phyloP scores from a whole-genome alignment of 2,329 filamentous ascomycete genomes.

The Sporothrix euskadiensis region DNA sequence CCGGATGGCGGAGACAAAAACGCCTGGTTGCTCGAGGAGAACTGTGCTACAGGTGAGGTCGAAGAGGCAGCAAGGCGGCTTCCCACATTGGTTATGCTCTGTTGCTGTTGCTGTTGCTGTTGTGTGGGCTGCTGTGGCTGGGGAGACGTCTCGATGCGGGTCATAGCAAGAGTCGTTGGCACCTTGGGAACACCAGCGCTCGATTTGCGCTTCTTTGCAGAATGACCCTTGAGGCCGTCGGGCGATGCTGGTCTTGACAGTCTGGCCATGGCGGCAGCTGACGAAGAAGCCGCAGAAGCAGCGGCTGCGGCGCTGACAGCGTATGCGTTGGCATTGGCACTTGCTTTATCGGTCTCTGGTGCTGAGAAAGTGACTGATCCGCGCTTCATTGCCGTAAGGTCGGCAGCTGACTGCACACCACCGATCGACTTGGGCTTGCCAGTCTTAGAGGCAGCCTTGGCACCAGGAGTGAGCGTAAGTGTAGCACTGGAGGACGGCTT shows the following conservation, averaged over 20 bases:
- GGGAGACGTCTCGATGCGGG: conserved; percentile 65
- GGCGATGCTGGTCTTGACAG: conserved; percentile 76
- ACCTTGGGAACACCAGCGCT: conserved; percentile 65
- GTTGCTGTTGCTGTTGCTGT: conserved; percentile 34
- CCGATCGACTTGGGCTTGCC: conserved; percentile 40
- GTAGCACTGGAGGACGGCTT: conserved; percentile 22
- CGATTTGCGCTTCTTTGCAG: conserved; percentile 79
- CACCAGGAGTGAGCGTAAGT: conserved; percentile 23
- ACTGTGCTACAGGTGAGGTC: conserved; percentile 52
- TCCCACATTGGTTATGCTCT: conserved; percentile 37
- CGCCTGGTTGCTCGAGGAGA: conserved; percentile 49
- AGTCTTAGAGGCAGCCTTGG: conserved; percentile 37
- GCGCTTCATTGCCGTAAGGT: conserved; percentile 61
- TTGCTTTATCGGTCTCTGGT: conserved; percentile 10
- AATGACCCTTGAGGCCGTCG: conserved; percentile 61
- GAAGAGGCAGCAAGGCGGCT: conserved; percentile 42
- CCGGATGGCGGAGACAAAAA: conserved; percentile 44
- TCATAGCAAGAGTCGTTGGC: conserved; percentile 77
- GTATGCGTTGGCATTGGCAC: not conserved
- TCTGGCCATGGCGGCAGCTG: conserved; percentile 46
- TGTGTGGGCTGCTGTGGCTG: conserved; percentile 41
- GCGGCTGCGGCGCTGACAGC: conserved; percentile 25
- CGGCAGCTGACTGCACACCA: conserved; percentile 60
- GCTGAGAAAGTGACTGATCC: conserved; percentile 43
- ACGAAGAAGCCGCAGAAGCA: conserved; percentile 35